Evolutionary conservation across 345 rosid genomes (phyloP), one percentile per base, ranked within the genome.

Genomic region (Eutrema japonicum): DNA sequence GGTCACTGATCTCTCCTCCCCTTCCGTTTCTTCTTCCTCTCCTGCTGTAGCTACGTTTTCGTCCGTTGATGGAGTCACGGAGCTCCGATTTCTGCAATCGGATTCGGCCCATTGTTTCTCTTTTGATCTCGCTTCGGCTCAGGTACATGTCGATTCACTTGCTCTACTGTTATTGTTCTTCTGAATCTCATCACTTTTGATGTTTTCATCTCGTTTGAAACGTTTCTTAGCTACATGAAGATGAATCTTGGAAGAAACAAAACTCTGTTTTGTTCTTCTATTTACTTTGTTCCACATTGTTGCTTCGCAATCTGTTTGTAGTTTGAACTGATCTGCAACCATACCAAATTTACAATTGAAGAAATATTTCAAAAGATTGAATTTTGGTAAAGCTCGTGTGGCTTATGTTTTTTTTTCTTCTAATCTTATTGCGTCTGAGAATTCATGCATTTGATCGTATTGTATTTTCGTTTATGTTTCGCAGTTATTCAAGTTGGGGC

Each of bases 401-500:
- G 40, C 40, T 49, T 38, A 66, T 36, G 48, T 7, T 22, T 22
- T 5, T 32, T 6, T 42, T 47, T 29, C 22, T 18, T 54, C 0
- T 42, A 41, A 29, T 53, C 42, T 10, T 30, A 33, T 33, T 14
- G 52, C 2, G 18, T 58, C 30, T 48, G 68, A 41, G 52, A 43
- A 61, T 29, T 5, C 8, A n/a, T 47, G 59, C 59, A 29, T 16
- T 64, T 52, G 63, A 67, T 67, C 32, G 37, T 66, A 27, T 40
- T 57, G 46, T 50, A 3, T 8, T 0, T 37, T 52, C 45, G 78
- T 30, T 61, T 27, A 2, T 76, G 32, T 70, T 73, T 51, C 73
- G 49, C 88, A 95, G 99, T 73, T 95, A 54, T 84, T 88, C 86
- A 87, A 87, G 84, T 78, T 95, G 69, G 93, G 96, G 60, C 85